These are phyloP conservation scores for Exophiala viscosa DNA, from an alignment of 2,329 filamentous ascomycete genomes.

Conservation along the genomic window DNA sequence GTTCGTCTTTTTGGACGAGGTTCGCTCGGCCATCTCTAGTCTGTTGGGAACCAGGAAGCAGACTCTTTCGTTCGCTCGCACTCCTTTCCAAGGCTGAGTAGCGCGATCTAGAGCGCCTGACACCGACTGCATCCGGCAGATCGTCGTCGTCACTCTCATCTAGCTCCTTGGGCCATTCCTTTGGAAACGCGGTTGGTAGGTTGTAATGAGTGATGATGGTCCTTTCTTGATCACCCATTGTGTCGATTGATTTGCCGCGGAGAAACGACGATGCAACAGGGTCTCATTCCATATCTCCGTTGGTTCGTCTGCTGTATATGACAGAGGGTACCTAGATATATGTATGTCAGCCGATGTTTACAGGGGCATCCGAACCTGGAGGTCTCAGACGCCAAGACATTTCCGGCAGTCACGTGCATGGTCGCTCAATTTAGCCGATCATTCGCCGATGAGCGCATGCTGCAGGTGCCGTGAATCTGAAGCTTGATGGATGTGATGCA, in stretches of 20 bases:
- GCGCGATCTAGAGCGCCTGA: slow-evolving; percentile 65
- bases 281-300: too few species aligned
- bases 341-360: too few species aligned
- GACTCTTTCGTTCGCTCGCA: slow-evolving; percentile 64
- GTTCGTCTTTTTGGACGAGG: slow-evolving; percentile 83
- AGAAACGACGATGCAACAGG: too few species aligned
- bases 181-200: slow-evolving; percentile 71
- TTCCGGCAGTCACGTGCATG: not conserved
- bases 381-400: not conserved
- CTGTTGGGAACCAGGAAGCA: slow-evolving; percentile 64
- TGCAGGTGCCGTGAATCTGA: not conserved
- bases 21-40: slow-evolving; percentile 67
- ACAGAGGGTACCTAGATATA: too few species aligned
- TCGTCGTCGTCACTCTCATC: slow-evolving; percentile 67
- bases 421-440: not conserved
- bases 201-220: slow-evolving; percentile 87
- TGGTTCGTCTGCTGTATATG: too few species aligned
- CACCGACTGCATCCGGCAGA: slow-evolving; percentile 25
- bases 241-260: not conserved
- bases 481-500: slow-evolving; percentile 11
- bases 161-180: slow-evolving; percentile 81
- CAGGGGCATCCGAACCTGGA: too few species aligned
- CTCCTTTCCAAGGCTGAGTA: slow-evolving; percentile 80
- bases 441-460: not conserved
- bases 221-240: slow-evolving; percentile 69